Base-by-base conservation (phyloP, 306 rosid species). In the Gastrolobium bilobum region DNA sequence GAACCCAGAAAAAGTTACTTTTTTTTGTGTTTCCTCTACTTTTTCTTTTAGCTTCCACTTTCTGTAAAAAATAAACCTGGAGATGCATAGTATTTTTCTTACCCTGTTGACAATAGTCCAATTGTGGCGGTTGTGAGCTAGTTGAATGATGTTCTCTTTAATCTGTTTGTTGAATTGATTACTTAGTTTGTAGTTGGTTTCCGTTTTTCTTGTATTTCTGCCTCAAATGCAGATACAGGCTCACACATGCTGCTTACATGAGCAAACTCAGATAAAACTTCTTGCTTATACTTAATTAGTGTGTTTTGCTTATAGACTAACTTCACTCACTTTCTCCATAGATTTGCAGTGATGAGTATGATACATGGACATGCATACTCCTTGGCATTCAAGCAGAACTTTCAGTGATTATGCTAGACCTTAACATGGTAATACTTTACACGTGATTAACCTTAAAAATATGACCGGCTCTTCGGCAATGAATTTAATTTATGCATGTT, bases 341-440 rank as follows among this genome's bases (percentile, higher is more conserved):
- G 99, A 89, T 94, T 79, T 94, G 99, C 91, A 79, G 92, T 35
- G 84, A 87, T 43, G 97, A 94, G 89, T 94, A 94, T 77, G 92
- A 88, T 79, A 77, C 86, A 13, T 86, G 86, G 82, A 94, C 95
- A 6, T 92, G 99, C 84, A 42, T 91, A 79, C 84, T 90, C 78
- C 88, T 94, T 70, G 99, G 99, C 77, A 51, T 94, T 68, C 99
- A 92, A 91, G 75, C 91, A 56, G 99, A 94, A 84, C 77, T 92
- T 81, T 92, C 99, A 7, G 89, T 84, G 86, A 91, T 94, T 82
- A 82, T 89, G 68, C 87, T 89, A 63, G 99, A 94, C 83, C 97
- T 94, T 77, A 92, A 88, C 82, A 90, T 88, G 99, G 99, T 94
- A 91, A 66, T 68, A 35, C 65, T 62, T 77, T 58, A 68, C 80